Evolutionary conservation across 2,329 filamentous ascomycete species (phyloP), one percentile per base, ranked within the genome.

Genomic region (Pseudogymnoascus sp.): DNA sequence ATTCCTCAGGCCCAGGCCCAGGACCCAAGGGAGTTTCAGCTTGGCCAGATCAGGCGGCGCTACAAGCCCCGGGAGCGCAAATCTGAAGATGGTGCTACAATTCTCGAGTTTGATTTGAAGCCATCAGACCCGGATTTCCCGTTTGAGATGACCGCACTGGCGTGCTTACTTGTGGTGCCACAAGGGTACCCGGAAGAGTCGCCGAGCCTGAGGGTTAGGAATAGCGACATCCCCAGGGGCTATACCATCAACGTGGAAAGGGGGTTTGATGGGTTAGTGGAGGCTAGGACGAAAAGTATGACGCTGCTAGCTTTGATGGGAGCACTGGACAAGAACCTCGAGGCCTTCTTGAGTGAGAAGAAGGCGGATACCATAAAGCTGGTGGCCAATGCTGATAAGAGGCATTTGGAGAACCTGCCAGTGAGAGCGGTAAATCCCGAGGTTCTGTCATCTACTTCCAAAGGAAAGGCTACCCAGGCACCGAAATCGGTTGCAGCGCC

Each of bases 101-200:
- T 82, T 13, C 74, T 92, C 39, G 75, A 78, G 8, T 90, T 93
- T 73, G 83, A 79, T 60, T 75, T 94, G 65, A 76, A 75, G 10
- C 90, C 90, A 4, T 91, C 90, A 5, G 90, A 94, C 71, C 90
- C 90, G 0, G 90, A 94, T 70, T 93, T 94, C 69, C 88, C 90
- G 0, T 93, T 90, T 73, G 88, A 92, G 65, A 78, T 93, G 70
- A 81, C 85, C 27, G 78, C 81, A 39, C 77, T 94, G 33, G 80
- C 89, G 41, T 92, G 89, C 71, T 79, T 84, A 44, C 75, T 94
- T 38, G 80, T 78, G 59, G 79, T 94, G 17, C 90, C 90, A 1
- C 71, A 70, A 8, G 74, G 74, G 15, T 93, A 90, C 73, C 90
- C 89, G 15, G 74, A 76, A 39, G 73, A 75, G 42, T 76, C 76